Base-by-base conservation (phyloP, 2,329 filamentous ascomycete species). In the Alternaria brassicae region DNA sequence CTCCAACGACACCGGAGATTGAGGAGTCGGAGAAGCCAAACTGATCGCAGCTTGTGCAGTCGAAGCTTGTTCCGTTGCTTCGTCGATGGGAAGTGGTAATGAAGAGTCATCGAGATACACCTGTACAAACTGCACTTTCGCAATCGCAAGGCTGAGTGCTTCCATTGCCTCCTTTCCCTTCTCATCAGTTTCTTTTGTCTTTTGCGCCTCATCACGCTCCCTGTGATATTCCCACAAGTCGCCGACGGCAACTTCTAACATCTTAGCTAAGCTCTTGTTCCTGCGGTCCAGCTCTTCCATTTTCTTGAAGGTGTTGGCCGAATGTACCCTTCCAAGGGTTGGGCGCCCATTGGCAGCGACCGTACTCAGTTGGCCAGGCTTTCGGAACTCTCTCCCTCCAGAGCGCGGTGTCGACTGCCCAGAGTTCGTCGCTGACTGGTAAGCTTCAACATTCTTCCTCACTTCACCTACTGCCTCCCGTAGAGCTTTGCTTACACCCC, bases 391-490 rank as follows among this genome's bases (percentile, higher is more conserved):
- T 60, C 75, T 65, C 39, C 74, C 74, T 25, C 74, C 74, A 19
- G 75, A 72, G 44, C 75, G 65, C 13, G 73, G 74, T 9, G 73
- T 73, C 17, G 45, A 70, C 19, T 74, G 72, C 4, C 76, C 71
- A 4, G 75, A 75, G 21, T 39, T 58, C 4, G 53, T 58, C 13
- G 65, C 68, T 12, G 70, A 63, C 63, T 91, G 89, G 30, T 90
- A 82, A 28, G 84, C 85, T 69, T 90, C 86, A 65, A 93, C 86
- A 65, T 92, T 93, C 69, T 90, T 90, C 60, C 86, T 86, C 49
- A 94, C 89, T 77, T 96, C 92, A 8, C 88, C 89, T 72, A 95
- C 85, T 17, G 91, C 91, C 66, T 91, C 91, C n/a, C 91, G 86
- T 6, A 95, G 87, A 0, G 89, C 91, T 75, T 91, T 89, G 72